A percentile compares a stretch with the other conserved stretches of the same genome.
Conservation (phyloP, 164 flowering plant species). For the Umbellularia californica region DNA sequence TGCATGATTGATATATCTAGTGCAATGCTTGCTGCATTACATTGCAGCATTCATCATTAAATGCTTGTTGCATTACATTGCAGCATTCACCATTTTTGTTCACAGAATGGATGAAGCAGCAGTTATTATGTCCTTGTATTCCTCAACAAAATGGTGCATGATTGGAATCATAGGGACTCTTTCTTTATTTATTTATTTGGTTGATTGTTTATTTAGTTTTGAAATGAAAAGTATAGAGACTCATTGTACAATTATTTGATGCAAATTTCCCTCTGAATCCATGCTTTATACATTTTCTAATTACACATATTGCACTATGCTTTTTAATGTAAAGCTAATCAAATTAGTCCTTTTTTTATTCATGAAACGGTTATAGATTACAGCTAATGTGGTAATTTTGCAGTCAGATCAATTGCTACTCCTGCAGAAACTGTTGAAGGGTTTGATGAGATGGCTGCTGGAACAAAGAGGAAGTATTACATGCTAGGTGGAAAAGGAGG, state of each 20-base stretch:
- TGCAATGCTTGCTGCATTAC: too few relatives aligned
- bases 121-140: too few relatives aligned
- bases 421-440: conserved; percentile 64
- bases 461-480: conserved; percentile 69
- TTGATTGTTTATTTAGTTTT: background rate
- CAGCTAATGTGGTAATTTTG: background rate
- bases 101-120: too few relatives aligned
- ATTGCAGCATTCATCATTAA: too few relatives aligned
- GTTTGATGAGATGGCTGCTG: conserved; percentile 76
- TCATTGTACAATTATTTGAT: background rate
- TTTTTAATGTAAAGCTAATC: background rate
- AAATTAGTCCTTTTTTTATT: background rate
- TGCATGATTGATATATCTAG: too few relatives aligned
- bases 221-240: background rate
- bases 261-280: background rate
- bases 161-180: too few relatives aligned
- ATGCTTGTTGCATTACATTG: too few relatives aligned
- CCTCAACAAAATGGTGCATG: too few relatives aligned
- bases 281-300: background rate
- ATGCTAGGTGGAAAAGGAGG: conserved; percentile 98
- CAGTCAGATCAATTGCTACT: conserved; percentile 75
- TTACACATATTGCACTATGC: background rate
- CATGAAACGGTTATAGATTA: background rate
- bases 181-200: too few relatives aligned
- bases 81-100: too few relatives aligned